Evolutionary conservation across 2,329 filamentous ascomycete species (phyloP).

Genomic region (Trichoderma pleuroti): DNA sequence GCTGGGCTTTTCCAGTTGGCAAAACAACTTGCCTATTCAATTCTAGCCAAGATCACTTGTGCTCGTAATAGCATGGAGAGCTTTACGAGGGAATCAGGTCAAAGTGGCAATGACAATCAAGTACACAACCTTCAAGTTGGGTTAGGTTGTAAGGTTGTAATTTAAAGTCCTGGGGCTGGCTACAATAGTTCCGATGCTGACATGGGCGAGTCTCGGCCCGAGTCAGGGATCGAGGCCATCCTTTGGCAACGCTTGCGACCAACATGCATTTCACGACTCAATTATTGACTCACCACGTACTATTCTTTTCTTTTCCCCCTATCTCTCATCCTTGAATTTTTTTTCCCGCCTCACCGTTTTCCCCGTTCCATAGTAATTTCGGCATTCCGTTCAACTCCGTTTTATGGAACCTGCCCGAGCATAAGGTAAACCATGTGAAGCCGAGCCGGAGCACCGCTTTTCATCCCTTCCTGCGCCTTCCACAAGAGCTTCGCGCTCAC

Average conservation of each 20-base stretch:
- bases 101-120: neutral
- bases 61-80: neutral
- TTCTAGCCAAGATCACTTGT: neutral
- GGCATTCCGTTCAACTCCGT: neutral
- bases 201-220: neutral
- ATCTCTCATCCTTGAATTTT: neutral
- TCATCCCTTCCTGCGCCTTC: neutral
- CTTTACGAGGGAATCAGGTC: neutral
- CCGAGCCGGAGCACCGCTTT: neutral
- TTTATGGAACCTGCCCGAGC: neutral
- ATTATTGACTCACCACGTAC: neutral
- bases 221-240: neutral
- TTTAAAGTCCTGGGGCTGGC: neutral
- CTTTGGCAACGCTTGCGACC: neutral
- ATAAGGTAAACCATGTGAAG: neutral
- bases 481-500: neutral
- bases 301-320: neutral
- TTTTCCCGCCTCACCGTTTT: neutral
- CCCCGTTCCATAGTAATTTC: neutral
- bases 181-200: neutral
- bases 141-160: neutral
- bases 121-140: neutral
- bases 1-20: neutral
- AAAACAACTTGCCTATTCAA: neutral
- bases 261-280: neutral